Conservation (phyloP, 1,139 yeast genomes). For the Saccharomyces hybrid region DNA sequence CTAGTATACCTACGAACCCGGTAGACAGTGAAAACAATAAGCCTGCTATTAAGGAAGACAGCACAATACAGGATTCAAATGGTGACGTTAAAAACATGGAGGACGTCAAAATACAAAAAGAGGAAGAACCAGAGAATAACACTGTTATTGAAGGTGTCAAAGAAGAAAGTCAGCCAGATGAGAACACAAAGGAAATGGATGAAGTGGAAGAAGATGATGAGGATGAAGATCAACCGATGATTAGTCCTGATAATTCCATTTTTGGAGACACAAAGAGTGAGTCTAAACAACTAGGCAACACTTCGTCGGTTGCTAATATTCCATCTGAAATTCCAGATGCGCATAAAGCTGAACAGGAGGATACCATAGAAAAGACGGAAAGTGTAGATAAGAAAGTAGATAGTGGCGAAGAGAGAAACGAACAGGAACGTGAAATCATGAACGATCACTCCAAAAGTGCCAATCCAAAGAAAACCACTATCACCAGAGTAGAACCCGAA, state of each 20-base stretch:
- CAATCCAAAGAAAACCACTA: background rate
- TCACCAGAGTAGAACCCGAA: conserved; percentile 1
- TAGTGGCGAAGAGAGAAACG: background rate
- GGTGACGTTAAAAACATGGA: background rate
- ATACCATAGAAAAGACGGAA: background rate
- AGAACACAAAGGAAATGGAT: conserved; percentile 1
- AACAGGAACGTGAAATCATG: background rate
- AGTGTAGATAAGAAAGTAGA: background rate
- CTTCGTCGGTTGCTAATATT: background rate
- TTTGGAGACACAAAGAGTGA: background rate
- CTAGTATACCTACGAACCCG: background rate
- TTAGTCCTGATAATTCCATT: background rate
- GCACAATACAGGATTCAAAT: background rate
- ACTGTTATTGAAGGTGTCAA: background rate
- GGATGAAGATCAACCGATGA: conserved; percentile 6
- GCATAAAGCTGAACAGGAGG: background rate
- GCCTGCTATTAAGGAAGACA: background rate
- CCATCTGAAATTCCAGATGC: background rate
- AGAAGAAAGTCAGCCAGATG: background rate
- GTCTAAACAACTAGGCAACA: background rate
- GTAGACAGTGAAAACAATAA: background rate
- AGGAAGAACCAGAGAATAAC: background rate
- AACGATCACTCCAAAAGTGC: background rate
- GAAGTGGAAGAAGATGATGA: background rate
- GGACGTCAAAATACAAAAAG: background rate